phyloP scores from a whole-genome alignment of 1,284 basidiomycete genomes.

The Puccinia novopanici region DNA sequence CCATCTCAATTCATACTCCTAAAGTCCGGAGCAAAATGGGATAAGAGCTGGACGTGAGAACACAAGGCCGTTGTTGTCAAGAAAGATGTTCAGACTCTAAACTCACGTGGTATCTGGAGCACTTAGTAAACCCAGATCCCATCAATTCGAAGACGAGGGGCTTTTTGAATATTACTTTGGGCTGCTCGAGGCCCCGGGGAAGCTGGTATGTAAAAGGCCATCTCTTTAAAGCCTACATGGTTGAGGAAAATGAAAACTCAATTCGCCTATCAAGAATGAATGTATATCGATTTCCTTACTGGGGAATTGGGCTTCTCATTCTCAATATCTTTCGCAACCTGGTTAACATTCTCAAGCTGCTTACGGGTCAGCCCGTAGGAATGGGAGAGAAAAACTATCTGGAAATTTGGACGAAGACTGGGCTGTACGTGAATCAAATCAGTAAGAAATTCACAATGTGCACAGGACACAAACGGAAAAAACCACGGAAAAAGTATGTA shows the following conservation, averaged over 20 bases:
- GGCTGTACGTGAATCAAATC: neutral
- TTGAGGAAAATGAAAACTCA: neutral
- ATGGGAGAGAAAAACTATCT: neutral
- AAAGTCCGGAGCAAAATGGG: neutral
- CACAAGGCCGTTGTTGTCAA: neutral
- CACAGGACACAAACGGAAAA: constrained; percentile 69
- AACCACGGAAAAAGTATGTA: constrained; percentile 63
- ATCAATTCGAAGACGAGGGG: constrained; percentile 74
- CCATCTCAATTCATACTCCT: constrained; percentile 80
- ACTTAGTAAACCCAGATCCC: constrained; percentile 77
- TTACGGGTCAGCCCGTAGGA: constrained; percentile 33
- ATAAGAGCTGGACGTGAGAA: neutral
- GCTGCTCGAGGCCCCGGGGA: constrained; percentile 63
- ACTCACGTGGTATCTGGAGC: constrained; percentile 65
- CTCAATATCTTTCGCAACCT: neutral
- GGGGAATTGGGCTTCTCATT: neutral
- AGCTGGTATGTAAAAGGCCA: constrained; percentile 67
- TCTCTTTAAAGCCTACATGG: constrained; percentile 54
- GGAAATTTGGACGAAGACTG: constrained; percentile 12
- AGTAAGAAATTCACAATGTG: neutral
- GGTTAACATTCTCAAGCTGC: constrained; percentile 24
- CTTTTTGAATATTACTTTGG: constrained; percentile 66
- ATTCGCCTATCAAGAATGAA: neutral
- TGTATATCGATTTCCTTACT: constrained; percentile 1
- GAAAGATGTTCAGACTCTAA: neutral